Base-by-base conservation (phyloP, 192 early-diverging fungal genomes). In the Backusella liffmaniae region DNA sequence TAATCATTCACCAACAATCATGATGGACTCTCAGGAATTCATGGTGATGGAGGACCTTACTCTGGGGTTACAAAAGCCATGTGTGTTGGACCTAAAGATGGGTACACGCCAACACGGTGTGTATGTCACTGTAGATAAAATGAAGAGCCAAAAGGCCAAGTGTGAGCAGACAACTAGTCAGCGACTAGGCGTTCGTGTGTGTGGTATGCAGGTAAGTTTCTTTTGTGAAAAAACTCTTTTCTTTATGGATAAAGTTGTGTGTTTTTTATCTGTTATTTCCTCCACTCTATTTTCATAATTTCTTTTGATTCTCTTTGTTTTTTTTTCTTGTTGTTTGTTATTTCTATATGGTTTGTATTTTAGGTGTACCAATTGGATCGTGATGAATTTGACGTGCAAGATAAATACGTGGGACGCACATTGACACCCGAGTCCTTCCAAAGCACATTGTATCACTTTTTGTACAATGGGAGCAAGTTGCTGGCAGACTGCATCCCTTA, bases 41-140 rank as follows among this genome's bases (percentile, higher is more conserved):
- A 92, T 99, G 67, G 82, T 99, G 4, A 83, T 99, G 85, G 93
- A 97, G 70, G 97, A 99, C 82, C 83, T 99, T 68, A 99, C 97
- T 0, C 89, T 92, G 16, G 92, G 94, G 4, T 84, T 98, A 84
- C 86, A 90, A 79, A 91, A 89, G 35, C 98, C 98, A 0, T 98
- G 96, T 75, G 95, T 99, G 16, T 87, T 99, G 65, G 97, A 99
- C 79, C 87, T 99, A 70, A 99, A 99, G 74, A 99, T 99, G 98
- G 98, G 98, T 32, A 97, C 95, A 34, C 87, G 98, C 6, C 98
- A 99, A 83, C 93, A 97, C 75, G 97, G 98, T 8, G 91, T 99
- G 65, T 90, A 94, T 86, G 95, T 92, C 3, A 86, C 92, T 1
- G 84, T 87, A 18, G 89, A 91, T 56, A 99, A 99, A 81, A 87